These are phyloP conservation scores for Angomonas desouzai DNA, from an alignment of 208 protist genomes.

Conservation along the genomic window DNA sequence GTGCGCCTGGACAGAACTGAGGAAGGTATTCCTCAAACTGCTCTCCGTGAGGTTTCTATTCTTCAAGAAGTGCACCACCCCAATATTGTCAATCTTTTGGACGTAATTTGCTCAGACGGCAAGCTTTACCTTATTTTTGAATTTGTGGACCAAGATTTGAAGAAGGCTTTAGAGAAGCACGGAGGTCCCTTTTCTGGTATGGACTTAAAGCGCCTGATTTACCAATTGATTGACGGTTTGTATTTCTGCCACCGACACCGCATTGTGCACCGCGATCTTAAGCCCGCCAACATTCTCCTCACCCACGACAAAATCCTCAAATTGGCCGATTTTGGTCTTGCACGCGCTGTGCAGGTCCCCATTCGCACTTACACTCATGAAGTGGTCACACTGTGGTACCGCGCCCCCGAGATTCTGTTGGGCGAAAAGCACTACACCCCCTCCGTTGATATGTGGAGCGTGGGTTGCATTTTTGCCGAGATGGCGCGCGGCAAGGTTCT, in stretches of 20 bases:
- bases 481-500: constrained; percentile 92
- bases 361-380: constrained; percentile 99
- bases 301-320: constrained; percentile 83
- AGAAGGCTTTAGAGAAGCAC: constrained; percentile 95
- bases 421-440: constrained; percentile 99
- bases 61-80: constrained; percentile 97
- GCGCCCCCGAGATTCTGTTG: constrained; percentile 99
- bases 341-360: constrained; percentile 97
- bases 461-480: constrained; percentile 99
- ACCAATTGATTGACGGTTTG: constrained; percentile 89
- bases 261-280: constrained; percentile 94
- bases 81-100: constrained; percentile 94
- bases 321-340: constrained; percentile 97
- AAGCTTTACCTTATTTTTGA: constrained; percentile 93
- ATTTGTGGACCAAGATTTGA: constrained; percentile 94
- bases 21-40: constrained; percentile 97
- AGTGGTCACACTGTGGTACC: constrained; percentile 99
- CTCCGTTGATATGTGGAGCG: constrained; percentile 99
- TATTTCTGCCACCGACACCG: constrained; percentile 93
- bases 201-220: constrained; percentile 81
- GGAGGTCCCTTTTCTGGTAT: constrained; percentile 60
- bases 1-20: constrained; percentile 96
- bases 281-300: constrained; percentile 95
- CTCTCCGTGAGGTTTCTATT: constrained; percentile 97
- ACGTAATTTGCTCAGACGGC: constrained; percentile 85